Conservation (phyloP, 2,329 filamentous ascomycete species). For the Hypoxylon sp. region DNA sequence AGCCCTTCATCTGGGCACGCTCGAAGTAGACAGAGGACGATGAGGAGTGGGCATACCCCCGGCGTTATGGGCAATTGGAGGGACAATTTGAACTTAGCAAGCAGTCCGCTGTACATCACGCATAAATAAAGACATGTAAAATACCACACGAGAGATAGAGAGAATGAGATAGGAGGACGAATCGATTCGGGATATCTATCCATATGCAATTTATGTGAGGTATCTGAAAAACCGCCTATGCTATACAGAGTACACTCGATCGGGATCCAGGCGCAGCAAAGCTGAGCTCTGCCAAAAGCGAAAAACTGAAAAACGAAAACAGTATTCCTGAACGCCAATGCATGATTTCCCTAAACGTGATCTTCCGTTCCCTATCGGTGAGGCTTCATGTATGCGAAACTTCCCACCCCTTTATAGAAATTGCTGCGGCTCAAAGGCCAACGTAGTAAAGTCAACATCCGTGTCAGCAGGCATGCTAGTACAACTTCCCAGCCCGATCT, state of each 20-base stretch:
- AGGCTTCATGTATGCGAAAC: background rate
- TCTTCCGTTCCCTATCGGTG: conserved; percentile 1
- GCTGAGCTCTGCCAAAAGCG: background rate
- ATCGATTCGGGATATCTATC: conserved; percentile 18
- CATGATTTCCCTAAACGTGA: conserved; percentile 27
- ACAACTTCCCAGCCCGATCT: conserved; percentile 5
- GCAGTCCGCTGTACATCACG: conserved; percentile 13
- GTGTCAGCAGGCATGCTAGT: background rate
- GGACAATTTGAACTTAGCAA: conserved; percentile 2
- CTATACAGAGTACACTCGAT: conserved; percentile 24
- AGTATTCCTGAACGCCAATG: conserved; percentile 36
- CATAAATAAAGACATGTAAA: conserved; percentile 15
- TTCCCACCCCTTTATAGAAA: background rate
- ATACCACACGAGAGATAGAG: background rate
- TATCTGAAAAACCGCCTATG: conserved; percentile 7
- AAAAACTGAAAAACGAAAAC: conserved; percentile 4
- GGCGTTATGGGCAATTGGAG: conserved; percentile 39
- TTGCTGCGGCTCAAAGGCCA: background rate
- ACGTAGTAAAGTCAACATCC: background rate
- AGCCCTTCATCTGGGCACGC: conserved; percentile 70
- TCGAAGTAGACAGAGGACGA: conserved; percentile 37
- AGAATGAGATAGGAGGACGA: conserved; percentile 12
- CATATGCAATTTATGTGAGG: conserved; percentile 14
- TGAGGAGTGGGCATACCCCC: conserved; percentile 41
- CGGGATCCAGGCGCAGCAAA: conserved; percentile 2